phyloP scores from a whole-genome alignment of 108 stramenopile genomes.

The Pseudonitzschia multiseries region DNA sequence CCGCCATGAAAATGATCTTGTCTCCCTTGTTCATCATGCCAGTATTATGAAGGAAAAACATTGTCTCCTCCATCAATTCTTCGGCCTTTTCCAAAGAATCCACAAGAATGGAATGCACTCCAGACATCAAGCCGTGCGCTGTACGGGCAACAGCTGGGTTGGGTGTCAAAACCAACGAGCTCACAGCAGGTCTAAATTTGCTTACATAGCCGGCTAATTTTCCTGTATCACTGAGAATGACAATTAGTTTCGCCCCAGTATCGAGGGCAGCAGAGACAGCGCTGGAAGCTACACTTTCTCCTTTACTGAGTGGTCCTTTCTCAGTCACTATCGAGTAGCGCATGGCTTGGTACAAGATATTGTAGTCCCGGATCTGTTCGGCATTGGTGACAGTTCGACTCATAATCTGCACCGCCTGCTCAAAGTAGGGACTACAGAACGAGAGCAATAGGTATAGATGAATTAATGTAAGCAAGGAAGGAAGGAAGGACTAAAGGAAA shows the following conservation, averaged over 20 bases:
- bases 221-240: constrained; percentile 90
- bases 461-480: background rate
- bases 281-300: constrained; percentile 90
- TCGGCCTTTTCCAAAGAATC: constrained; percentile 55
- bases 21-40: constrained; percentile 53
- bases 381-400: constrained; percentile 89
- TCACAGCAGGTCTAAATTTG: constrained; percentile 86
- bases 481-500: background rate
- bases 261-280: constrained; percentile 95
- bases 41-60: constrained; percentile 55
- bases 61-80: constrained; percentile 72
- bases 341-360: constrained; percentile 64
- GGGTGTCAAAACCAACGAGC: constrained; percentile 76
- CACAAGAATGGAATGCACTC: constrained; percentile 35
- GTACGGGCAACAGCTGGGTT: constrained; percentile 53
- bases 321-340: constrained; percentile 62
- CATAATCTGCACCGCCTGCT: constrained; percentile 91
- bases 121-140: constrained; percentile 55
- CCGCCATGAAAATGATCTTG: constrained; percentile 33
- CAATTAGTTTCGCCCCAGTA: constrained; percentile 74
- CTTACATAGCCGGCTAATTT: constrained; percentile 73
- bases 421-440: constrained; percentile 60
- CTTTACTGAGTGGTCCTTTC: constrained; percentile 44
- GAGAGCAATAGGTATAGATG: background rate
- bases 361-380: constrained; percentile 63